Evolutionary conservation across 805 yeast genomes (phyloP), one percentile per base, ranked within the genome.

Genomic region (Spathaspora sp.): DNA sequence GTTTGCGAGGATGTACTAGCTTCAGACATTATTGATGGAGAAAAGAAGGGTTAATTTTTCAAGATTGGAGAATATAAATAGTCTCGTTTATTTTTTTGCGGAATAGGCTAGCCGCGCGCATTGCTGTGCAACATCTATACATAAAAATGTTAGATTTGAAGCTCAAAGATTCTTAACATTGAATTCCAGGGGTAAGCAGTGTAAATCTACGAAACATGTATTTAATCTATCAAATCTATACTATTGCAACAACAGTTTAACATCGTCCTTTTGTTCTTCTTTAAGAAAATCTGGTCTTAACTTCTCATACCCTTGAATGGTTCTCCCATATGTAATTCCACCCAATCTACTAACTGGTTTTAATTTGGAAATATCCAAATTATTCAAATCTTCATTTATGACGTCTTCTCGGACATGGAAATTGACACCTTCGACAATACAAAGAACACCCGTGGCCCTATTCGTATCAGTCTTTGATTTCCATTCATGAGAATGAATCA

Each of bases 361-460:
- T 53, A 80, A 67, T 59, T 79, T 81, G 2, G 57, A 66, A 9
- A 75, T 59, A 59, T 81, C 85, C 16, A 84, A 50, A 3, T 44
- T 43, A 48, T 68, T 71, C 29, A 58, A 50, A 0, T 72, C 75
- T 3, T 69, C 66, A 58, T 80, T 75, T 38, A 78, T 53, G 3
- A 79, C 64, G 58, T 83, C 87, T 56, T 83, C 83, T 46, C 86
- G 69, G 3, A 71, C 77, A 60, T 82, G 87, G 64, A 81, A 79
- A 39, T 76, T 67, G 31, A 83, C 70, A 19, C 84, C 88, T 64
- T 83, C 87, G 10, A 81, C 71, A 44, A 81, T 67, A 12, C 67
- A 59, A 17, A 76, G 56, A 0, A 71, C 66, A 2, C 81, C 79
- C 1, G 78, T 65, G 5, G 59, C 58, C 35, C 52, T 62, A 1